These are phyloP conservation scores for carrot (Daucus carota) DNA, from an alignment of 129 eudicot genomes.

Conservation along the genomic window DNA sequence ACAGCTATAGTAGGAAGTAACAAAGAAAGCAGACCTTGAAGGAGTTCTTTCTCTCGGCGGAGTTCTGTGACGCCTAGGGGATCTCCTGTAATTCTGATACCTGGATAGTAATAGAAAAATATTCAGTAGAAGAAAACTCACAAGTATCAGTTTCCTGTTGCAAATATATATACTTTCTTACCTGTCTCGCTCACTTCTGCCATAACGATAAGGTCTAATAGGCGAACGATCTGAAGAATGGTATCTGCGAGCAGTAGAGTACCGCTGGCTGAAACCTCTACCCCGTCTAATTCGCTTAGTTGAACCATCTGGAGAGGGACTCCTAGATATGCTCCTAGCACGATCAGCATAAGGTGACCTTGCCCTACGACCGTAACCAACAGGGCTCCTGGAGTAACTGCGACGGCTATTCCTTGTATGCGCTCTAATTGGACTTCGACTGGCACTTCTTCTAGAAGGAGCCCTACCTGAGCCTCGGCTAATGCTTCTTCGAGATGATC, in stretches of 20 bases:
- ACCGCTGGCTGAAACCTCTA: constrained; percentile 86
- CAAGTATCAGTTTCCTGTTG: background rate
- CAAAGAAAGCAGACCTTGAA: constrained; percentile 39
- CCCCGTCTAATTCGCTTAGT: constrained; percentile 87
- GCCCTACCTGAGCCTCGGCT: constrained; percentile 84
- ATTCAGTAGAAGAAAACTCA: background rate
- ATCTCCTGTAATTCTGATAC: constrained; percentile 67
- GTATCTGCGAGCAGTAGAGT: constrained; percentile 78
- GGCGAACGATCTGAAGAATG: constrained; percentile 91
- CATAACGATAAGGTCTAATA: constrained; percentile 68
- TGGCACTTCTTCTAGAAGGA: constrained; percentile 52
- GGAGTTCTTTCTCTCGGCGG: constrained; percentile 93
- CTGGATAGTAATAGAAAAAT: constrained; percentile 19
- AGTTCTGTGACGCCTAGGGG: constrained; percentile 75
- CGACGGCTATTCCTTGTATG: constrained; percentile 52
- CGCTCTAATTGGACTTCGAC: constrained; percentile 66
- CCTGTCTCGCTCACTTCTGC: constrained; percentile 83
- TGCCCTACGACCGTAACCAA: constrained; percentile 50
- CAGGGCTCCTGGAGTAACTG: constrained; percentile 79
- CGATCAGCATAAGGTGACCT: constrained; percentile 59
- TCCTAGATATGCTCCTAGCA: constrained; percentile 69
- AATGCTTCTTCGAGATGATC: constrained; percentile 56
- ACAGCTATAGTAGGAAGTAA: background rate
- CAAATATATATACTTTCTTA: constrained; percentile 13
- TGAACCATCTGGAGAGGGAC: constrained; percentile 74